Evolutionary conservation across 352 stramenopile species (phyloP).

Genomic region (Phytophthora macrochlamydospora): DNA sequence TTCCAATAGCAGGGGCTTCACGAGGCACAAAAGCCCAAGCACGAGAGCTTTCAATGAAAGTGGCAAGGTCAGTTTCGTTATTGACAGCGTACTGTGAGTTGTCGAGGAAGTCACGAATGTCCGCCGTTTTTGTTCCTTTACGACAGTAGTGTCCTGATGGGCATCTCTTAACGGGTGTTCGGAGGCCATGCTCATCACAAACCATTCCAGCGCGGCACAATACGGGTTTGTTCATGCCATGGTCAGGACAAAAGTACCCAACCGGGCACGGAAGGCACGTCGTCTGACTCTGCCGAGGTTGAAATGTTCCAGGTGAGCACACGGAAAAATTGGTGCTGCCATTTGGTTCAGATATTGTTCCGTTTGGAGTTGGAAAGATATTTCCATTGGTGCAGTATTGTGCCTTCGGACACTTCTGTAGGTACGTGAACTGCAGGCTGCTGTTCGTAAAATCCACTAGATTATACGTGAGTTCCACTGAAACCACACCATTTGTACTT

Average conservation of each 20-base stretch:
- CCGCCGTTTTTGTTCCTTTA: slow-evolving; percentile 91
- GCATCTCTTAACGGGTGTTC: slow-evolving; percentile 81
- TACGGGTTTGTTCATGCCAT: slow-evolving; percentile 89
- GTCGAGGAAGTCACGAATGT: slow-evolving; percentile 66
- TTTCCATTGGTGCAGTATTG: slow-evolving; percentile 65
- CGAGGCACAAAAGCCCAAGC: slow-evolving; percentile 58
- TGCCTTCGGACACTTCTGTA: slow-evolving; percentile 59
- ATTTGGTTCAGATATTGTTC: slow-evolving; percentile 68
- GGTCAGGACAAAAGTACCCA: slow-evolving; percentile 94
- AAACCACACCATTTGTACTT: slow-evolving; percentile 49
- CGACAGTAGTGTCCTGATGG: slow-evolving; percentile 94
- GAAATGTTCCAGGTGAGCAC: slow-evolving; percentile 93
- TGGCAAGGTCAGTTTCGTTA: slow-evolving; percentile 66
- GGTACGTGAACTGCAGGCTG: slow-evolving; percentile 75
- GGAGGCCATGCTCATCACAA: slow-evolving; percentile 91
- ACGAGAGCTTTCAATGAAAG: slow-evolving; percentile 55
- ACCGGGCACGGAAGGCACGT: slow-evolving; percentile 93
- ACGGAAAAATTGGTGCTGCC: slow-evolving; percentile 93
- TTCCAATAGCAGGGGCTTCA: slow-evolving; percentile 52
- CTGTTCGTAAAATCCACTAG: slow-evolving; percentile 83
- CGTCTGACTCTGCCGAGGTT: slow-evolving; percentile 82
- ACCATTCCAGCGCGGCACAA: slow-evolving; percentile 93
- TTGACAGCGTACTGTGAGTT: slow-evolving; percentile 64
- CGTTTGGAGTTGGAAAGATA: slow-evolving; percentile 85
- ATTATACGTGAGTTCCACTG: slow-evolving; percentile 88